Percentiles rank a stretch among this genome's conserved stretches.
Evolutionary conservation across 768 basidiomycete species (phyloP).

Genomic region (Steccherinum ochraceum): DNA sequence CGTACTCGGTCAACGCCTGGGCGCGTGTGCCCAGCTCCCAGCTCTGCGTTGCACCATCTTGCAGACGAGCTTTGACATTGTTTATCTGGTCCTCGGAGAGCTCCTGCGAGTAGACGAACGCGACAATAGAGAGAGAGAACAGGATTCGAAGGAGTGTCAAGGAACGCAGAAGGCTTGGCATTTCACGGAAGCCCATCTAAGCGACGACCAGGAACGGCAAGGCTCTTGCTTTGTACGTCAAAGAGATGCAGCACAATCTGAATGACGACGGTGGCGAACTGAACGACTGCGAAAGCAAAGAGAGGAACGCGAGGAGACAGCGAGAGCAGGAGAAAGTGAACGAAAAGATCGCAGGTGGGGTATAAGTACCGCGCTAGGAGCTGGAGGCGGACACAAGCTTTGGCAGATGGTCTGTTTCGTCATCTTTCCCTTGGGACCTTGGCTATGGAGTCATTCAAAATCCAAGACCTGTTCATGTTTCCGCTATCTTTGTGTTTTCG

Average conservation of each 20-base stretch:
- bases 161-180: neutral
- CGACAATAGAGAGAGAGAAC: neutral
- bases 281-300: neutral
- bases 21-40: conserved; percentile 51
- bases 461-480: too few species aligned
- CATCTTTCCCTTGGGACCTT: too few species aligned
- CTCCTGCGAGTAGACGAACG: conserved; percentile 20
- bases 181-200: too few species aligned
- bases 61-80: conserved; percentile 30
- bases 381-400: neutral
- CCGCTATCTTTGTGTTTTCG: too few species aligned
- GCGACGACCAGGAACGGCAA: too few species aligned
- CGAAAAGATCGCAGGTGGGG: neutral
- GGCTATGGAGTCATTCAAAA: too few species aligned
- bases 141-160: neutral
- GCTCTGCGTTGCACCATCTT: conserved; percentile 37
- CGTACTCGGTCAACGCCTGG: conserved; percentile 44
- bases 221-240: neutral
- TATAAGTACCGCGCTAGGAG: neutral
- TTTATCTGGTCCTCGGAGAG: conserved; percentile 30
- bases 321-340: neutral
- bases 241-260: neutral
- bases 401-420: neutral
- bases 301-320: neutral
- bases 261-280: neutral